phyloP scores from a whole-genome alignment of 2,329 filamentous ascomycete genomes.

The Graphiopsis chlorocephala region DNA sequence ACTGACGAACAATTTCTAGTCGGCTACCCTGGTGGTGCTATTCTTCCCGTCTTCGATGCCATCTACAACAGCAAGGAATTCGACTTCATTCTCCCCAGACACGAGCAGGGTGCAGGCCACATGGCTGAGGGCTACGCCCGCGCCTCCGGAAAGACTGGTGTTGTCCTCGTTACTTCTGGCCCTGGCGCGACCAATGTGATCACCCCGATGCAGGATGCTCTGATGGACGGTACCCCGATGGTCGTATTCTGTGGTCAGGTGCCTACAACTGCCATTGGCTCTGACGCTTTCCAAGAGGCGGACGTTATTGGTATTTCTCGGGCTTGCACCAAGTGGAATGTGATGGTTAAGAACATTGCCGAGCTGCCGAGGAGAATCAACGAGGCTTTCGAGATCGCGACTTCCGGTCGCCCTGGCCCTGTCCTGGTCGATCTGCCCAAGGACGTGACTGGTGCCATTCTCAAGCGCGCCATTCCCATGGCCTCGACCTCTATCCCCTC shows the following conservation, averaged over 20 bases:
- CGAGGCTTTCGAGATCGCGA: slow-evolving; percentile 97
- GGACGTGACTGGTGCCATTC: slow-evolving; percentile 84
- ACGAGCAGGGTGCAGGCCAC: slow-evolving; percentile 97
- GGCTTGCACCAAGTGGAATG: slow-evolving; percentile 98
- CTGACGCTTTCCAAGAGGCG: slow-evolving; percentile 94
- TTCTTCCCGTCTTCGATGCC: slow-evolving; percentile 96
- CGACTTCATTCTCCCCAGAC: slow-evolving; percentile 89
- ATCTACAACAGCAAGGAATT: slow-evolving; percentile 98
- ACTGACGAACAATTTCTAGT: slow-evolving; percentile 35
- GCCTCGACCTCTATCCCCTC: slow-evolving; percentile 65
- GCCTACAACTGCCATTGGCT: slow-evolving; percentile 82
- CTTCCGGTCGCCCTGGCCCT: slow-evolving; percentile 86
- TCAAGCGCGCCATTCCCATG: slow-evolving; percentile 77
- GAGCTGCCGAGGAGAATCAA: slow-evolving; percentile 93
- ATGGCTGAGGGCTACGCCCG: slow-evolving; percentile 98
- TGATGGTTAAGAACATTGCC: slow-evolving; percentile 93
- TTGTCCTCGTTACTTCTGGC: slow-evolving; percentile 94
- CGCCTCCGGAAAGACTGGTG: slow-evolving; percentile 88
- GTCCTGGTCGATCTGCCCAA: slow-evolving; percentile 95
- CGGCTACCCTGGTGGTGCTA: slow-evolving; percentile 86
- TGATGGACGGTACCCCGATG: slow-evolving; percentile 93
- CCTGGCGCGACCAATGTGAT: slow-evolving; percentile 96
- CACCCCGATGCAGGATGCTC: slow-evolving; percentile 92
- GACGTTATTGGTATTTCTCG: slow-evolving; percentile 92
- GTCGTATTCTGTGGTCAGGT: slow-evolving; percentile 97